Conservation (phyloP, 768 basidiomycete species). For the Boletus insuetus region DNA sequence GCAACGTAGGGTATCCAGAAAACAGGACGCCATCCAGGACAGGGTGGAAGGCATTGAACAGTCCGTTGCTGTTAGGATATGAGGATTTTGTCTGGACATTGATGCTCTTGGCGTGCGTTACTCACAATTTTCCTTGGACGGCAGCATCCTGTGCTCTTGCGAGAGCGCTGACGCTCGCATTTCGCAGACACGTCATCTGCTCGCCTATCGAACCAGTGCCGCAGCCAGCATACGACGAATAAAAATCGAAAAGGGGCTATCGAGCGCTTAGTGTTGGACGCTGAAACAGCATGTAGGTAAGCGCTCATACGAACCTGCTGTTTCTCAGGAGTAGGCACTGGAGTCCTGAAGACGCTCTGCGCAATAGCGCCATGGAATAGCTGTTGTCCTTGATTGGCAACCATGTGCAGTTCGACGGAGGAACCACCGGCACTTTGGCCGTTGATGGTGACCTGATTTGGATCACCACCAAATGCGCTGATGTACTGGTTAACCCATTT, state of each 20-base stretch:
- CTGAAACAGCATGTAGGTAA: neutral
- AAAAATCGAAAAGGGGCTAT: slow-evolving; percentile 54
- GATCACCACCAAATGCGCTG: slow-evolving; percentile 39
- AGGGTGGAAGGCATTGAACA: slow-evolving; percentile 50
- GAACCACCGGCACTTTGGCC: slow-evolving; percentile 60
- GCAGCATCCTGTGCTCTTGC: slow-evolving; percentile 55
- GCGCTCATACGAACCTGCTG: slow-evolving; percentile 41
- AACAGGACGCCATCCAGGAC: slow-evolving; percentile 55
- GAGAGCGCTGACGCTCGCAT: slow-evolving; percentile 48
- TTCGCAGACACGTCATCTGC: slow-evolving; percentile 47
- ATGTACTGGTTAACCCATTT: slow-evolving; percentile 40
- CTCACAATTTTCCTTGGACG: slow-evolving; percentile 41
- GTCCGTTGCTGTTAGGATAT: slow-evolving; percentile 30
- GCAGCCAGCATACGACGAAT: slow-evolving; percentile 50
- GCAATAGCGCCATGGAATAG: slow-evolving; percentile 57
- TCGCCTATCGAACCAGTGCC: slow-evolving; percentile 33
- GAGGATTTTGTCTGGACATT: neutral
- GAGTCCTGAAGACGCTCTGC: slow-evolving; percentile 57
- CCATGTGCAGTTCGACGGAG: slow-evolving; percentile 57
- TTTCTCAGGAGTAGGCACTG: slow-evolving; percentile 50
- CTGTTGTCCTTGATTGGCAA: slow-evolving; percentile 38
- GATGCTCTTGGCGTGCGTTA: neutral
- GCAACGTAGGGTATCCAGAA: slow-evolving; percentile 47
- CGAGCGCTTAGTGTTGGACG: neutral
- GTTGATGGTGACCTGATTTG: slow-evolving; percentile 44